phyloP scores from a whole-genome alignment of 2,329 filamentous ascomycete species.

The Didymella keratinophila region DNA sequence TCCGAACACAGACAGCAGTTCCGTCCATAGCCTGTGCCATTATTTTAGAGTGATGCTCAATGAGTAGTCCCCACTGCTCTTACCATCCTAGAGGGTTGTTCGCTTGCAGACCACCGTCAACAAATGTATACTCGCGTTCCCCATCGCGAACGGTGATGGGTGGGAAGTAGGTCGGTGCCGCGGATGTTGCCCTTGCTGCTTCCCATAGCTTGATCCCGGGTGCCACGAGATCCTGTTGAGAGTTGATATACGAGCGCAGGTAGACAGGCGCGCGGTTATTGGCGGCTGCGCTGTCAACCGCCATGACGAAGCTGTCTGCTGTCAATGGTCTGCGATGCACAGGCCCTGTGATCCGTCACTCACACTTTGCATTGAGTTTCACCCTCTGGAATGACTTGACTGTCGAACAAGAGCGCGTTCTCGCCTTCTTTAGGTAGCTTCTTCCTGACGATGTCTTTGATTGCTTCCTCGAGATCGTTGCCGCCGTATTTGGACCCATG shows the following conservation, averaged over 20 bases:
- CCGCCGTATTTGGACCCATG: not conserved
- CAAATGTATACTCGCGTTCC: not conserved
- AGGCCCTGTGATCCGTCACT: not conserved
- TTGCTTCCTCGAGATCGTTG: not conserved
- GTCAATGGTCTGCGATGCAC: too few species aligned
- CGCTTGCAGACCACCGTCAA: slow-evolving; percentile 5
- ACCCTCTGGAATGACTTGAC: too few species aligned
- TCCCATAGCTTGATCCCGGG: slow-evolving; percentile 14
- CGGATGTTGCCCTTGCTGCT: slow-evolving; percentile 19
- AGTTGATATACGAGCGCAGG: slow-evolving; percentile 3
- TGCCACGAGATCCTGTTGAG: too few species aligned
- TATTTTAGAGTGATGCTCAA: too few species aligned
- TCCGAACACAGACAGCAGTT: slow-evolving; percentile 7
- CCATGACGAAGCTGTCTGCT: slow-evolving; percentile 1
- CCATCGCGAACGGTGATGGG: too few species aligned
- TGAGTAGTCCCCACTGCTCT: too few species aligned
- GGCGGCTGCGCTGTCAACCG: not conserved
- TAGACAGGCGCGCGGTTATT: slow-evolving; percentile 2
- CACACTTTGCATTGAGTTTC: slow-evolving; percentile 4
- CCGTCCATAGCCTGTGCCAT: slow-evolving; percentile 13
- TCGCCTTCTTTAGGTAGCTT: too few species aligned
- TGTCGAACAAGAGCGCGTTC: too few species aligned
- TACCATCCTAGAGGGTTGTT: slow-evolving; percentile 8
- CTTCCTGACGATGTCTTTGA: not conserved
- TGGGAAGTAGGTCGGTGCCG: slow-evolving; percentile 12